Percentiles rank a stretch among this genome's conserved stretches.
phyloP scores from a whole-genome alignment of 2,329 filamentous ascomycete genomes.

The Colletotrichum sp. region DNA sequence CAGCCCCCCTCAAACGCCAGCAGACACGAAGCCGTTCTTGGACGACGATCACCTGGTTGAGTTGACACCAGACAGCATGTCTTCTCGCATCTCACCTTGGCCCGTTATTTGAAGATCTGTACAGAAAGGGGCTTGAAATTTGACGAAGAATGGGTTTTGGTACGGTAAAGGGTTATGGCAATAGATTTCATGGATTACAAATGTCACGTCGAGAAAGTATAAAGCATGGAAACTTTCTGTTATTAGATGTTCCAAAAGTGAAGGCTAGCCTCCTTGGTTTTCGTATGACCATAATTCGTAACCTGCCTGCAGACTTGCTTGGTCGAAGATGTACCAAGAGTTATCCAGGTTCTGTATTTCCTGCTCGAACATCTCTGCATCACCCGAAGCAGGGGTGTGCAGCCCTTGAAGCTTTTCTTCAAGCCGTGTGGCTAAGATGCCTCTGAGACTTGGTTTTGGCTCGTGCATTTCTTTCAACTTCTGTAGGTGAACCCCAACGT shows the following conservation, averaged over 20 bases:
- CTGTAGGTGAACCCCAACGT: slow-evolving; percentile 32
- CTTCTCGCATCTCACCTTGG: slow-evolving; percentile 20
- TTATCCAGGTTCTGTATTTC: slow-evolving; percentile 22
- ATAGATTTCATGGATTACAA: neutral
- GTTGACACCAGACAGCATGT: slow-evolving; percentile 24
- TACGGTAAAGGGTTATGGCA: too few species aligned
- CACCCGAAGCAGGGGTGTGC: slow-evolving; percentile 25
- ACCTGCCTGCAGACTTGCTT: slow-evolving; percentile 27
- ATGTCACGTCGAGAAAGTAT: neutral
- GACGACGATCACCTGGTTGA: slow-evolving; percentile 14
- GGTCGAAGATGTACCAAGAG: slow-evolving; percentile 31
- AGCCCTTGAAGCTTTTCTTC: slow-evolving; percentile 30
- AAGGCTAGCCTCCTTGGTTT: neutral
- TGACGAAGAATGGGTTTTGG: neutral
- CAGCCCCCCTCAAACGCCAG: slow-evolving; percentile 24
- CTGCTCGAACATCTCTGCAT: slow-evolving; percentile 7
- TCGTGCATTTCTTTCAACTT: slow-evolving; percentile 32
- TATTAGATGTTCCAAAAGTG: neutral
- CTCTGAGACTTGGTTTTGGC: slow-evolving; percentile 27
- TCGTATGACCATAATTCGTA: slow-evolving; percentile 23
- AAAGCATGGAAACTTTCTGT: neutral
- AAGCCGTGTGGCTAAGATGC: slow-evolving; percentile 27
- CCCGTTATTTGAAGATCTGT: neutral
- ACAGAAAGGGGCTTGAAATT: neutral
- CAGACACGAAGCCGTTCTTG: slow-evolving; percentile 4